These are phyloP conservation scores for Chlamydomonas schloesseri DNA, from an alignment of 139 green algal genomes.

Conservation along the genomic window DNA sequence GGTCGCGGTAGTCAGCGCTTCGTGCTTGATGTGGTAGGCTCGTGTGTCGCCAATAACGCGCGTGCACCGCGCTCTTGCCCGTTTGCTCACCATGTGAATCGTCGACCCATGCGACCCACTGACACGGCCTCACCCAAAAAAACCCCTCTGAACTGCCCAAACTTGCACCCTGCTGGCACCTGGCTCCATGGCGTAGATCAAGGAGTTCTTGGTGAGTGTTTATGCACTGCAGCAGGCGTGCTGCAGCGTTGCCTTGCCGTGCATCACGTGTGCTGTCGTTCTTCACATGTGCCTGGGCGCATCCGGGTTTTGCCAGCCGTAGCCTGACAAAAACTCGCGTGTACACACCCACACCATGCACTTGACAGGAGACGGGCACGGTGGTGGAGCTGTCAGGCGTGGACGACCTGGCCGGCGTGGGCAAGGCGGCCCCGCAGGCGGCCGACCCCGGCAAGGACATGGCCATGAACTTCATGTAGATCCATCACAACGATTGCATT, in stretches of 20 bases:
- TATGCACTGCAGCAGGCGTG: no score
- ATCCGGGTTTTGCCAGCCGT: no score
- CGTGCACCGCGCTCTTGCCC: not conserved
- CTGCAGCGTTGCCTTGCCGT: no score
- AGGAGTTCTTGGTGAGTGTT: slow-evolving; percentile 33
- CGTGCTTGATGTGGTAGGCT: not conserved
- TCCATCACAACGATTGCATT: no score
- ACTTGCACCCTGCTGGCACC: no score
- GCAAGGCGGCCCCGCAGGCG: slow-evolving; percentile 1
- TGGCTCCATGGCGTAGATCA: not conserved
- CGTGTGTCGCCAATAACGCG: not conserved
- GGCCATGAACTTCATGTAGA: slow-evolving; percentile 27
- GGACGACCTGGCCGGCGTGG: slow-evolving; percentile 29
- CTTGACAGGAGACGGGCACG: not conserved
- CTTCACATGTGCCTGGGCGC: no score
- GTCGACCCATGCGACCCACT: no score
- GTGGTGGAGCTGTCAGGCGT: not conserved
- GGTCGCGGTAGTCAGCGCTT: not conserved
- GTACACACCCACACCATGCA: not conserved
- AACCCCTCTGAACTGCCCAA: no score
- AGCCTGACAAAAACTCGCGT: no score
- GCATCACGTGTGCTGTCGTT: no score
- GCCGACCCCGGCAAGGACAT: slow-evolving; percentile 6
- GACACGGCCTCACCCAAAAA: no score
- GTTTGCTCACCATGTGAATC: not conserved